Conservation (phyloP, 768 basidiomycete genomes). For the Daedaleopsis nitida region DNA sequence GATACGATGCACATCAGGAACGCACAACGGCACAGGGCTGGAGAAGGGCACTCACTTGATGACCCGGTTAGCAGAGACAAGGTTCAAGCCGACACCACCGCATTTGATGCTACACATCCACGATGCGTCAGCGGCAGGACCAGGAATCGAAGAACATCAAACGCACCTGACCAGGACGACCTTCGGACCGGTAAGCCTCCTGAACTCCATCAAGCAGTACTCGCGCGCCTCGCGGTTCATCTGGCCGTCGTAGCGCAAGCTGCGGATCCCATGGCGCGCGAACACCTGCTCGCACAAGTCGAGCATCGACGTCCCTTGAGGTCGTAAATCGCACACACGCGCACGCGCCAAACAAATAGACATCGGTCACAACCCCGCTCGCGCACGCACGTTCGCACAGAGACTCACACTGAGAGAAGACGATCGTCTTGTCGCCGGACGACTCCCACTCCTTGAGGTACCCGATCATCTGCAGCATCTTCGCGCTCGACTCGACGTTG, state of each 20-base stretch:
- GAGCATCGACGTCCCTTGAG: conserved; percentile 71
- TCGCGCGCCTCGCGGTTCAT: conserved; percentile 62
- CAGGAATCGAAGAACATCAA: background rate
- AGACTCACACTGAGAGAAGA: conserved; percentile 66
- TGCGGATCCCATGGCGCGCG: conserved; percentile 57
- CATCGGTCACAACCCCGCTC: background rate
- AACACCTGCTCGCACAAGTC: conserved; percentile 65
- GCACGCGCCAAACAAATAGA: background rate
- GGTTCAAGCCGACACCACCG: conserved; percentile 69
- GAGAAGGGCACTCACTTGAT: conserved; percentile 50
- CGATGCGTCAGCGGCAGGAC: background rate
- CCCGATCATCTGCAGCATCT: conserved; percentile 61
- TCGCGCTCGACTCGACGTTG: conserved; percentile 65
- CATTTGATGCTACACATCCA: conserved; percentile 51
- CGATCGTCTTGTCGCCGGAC: conserved; percentile 68
- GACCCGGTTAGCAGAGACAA: conserved; percentile 69
- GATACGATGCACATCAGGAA: background rate
- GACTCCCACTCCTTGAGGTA: conserved; percentile 60
- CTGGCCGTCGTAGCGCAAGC: conserved; percentile 66
- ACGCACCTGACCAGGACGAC: conserved; percentile 66
- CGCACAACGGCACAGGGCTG: background rate
- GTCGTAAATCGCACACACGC: background rate
- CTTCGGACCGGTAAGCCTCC: conserved; percentile 54
- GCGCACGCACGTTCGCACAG: background rate
- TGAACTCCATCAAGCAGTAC: conserved; percentile 52